Evolutionary conservation across 371 early-diverging fungal species (phyloP).

Genomic region (Sporodiniella umbellata): DNA sequence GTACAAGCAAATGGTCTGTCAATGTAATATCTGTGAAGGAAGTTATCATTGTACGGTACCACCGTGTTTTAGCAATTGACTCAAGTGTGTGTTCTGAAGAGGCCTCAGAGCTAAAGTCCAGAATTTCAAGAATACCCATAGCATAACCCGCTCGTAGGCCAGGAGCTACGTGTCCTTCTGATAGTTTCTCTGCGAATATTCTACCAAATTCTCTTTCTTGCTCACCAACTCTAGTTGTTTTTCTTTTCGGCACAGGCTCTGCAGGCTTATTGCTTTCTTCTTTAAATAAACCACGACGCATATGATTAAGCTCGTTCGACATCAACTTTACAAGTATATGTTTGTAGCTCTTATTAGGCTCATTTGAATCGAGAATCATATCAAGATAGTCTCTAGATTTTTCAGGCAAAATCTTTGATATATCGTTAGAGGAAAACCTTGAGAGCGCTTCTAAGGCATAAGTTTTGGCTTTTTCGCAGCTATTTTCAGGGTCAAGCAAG

Average conservation of each 20-base stretch:
- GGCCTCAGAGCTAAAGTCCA: conserved; percentile 3
- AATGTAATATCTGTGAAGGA: conserved; percentile 49
- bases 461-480: conserved; percentile 15
- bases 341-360: conserved; percentile 27
- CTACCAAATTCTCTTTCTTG: conserved; percentile 21
- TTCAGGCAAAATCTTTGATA: conserved; percentile 40
- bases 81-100: conserved; percentile 5
- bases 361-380: conserved; percentile 15
- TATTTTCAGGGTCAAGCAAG: conserved; percentile 27
- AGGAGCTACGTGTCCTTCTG: conserved; percentile 48
- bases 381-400: conserved; percentile 38
- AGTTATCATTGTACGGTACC: conserved; percentile 50
- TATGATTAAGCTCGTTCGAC: conserved; percentile 51
- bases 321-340: conserved; percentile 43
- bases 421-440: conserved; percentile 44
- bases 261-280: conserved; percentile 27
- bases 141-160: conserved; percentile 56
- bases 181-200: conserved; percentile 34
- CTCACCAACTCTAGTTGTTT: conserved; percentile 10
- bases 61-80: conserved; percentile 34
- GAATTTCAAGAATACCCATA: conserved; percentile 36
- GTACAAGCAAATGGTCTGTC: conserved; percentile 54
- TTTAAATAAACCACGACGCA: conserved; percentile 58
- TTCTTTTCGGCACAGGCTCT: background rate
- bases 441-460: conserved; percentile 43